Percentiles rank a stretch among this genome's conserved stretches.
Evolutionary conservation across 1,284 basidiomycete species (phyloP).

Genomic region (Fomitopsis betulina): DNA sequence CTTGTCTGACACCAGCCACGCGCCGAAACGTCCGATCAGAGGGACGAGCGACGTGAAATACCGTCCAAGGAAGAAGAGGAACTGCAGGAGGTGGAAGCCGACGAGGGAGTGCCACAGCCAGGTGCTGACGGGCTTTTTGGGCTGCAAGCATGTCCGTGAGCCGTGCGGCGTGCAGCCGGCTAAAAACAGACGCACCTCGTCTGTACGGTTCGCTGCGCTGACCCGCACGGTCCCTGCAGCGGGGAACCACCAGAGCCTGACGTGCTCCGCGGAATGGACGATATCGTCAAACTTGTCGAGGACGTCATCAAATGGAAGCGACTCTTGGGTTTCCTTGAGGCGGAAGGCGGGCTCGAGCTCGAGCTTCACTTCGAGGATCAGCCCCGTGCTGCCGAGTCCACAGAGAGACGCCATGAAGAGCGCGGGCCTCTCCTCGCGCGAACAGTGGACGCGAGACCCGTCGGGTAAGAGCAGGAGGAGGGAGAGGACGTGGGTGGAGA

Average conservation of each 20-base stretch:
- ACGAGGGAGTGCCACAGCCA: constrained; percentile 70
- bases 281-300: constrained; percentile 52
- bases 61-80: constrained; percentile 71
- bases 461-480: constrained; percentile 74
- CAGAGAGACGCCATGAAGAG: constrained; percentile 93
- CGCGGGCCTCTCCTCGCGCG: constrained; percentile 59
- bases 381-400: constrained; percentile 89
- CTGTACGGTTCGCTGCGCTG: constrained; percentile 71
- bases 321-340: constrained; percentile 74
- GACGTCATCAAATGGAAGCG: constrained; percentile 63
- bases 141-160: constrained; percentile 27
- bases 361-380: constrained; percentile 80
- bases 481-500: constrained; percentile 80
- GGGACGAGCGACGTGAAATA: constrained; percentile 52
- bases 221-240: constrained; percentile 73
- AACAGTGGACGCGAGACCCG: constrained; percentile 67
- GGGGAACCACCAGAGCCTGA: constrained; percentile 95
- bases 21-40: constrained; percentile 50
- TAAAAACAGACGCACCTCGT: constrained; percentile 51
- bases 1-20: constrained; percentile 52
- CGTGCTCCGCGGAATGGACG: constrained; percentile 73
- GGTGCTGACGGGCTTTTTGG: constrained; percentile 44
- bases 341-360: constrained; percentile 82
- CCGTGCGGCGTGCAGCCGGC: background rate
- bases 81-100: constrained; percentile 75